Evolutionary conservation across 768 basidiomycete species (phyloP).

Genomic region (Gyrodon lividus): DNA sequence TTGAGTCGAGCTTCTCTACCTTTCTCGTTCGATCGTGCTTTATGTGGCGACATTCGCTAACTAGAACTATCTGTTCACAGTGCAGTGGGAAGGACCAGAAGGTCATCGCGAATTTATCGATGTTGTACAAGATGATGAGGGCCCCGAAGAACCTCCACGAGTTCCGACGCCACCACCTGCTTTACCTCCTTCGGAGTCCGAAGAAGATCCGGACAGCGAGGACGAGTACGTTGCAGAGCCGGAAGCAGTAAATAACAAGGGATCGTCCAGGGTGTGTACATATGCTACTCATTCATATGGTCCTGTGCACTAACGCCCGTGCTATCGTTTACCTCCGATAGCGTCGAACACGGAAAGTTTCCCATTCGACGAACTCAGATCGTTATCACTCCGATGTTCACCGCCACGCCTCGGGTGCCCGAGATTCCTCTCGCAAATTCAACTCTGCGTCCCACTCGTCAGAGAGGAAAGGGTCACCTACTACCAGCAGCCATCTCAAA

Average conservation of each 20-base stretch:
- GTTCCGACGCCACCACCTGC: slow-evolving; percentile 32
- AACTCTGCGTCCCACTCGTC: slow-evolving; percentile 17
- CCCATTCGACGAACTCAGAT: slow-evolving; percentile 44
- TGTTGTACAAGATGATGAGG: slow-evolving; percentile 19
- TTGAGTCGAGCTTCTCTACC: slow-evolving; percentile 8
- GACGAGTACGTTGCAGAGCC: slow-evolving; percentile 68
- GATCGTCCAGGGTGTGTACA: slow-evolving; percentile 44
- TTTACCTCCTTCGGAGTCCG: slow-evolving; percentile 44
- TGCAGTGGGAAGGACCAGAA: slow-evolving; percentile 71
- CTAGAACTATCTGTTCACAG: slow-evolving; percentile 40
- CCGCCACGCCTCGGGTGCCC: slow-evolving; percentile 9
- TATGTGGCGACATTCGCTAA: slow-evolving; percentile 25
- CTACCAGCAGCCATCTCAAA: slow-evolving; percentile 38
- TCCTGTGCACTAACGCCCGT: slow-evolving; percentile 10
- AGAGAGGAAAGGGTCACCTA: slow-evolving; percentile 23
- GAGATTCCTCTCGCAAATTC: slow-evolving; percentile 14
- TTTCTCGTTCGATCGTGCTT: slow-evolving; percentile 15
- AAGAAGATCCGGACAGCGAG: slow-evolving; percentile 53
- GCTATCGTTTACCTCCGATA: slow-evolving; percentile 23
- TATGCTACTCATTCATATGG: slow-evolving; percentile 4
- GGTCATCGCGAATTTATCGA: slow-evolving; percentile 47
- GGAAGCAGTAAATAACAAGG: slow-evolving; percentile 33
- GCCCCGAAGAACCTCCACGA: slow-evolving; percentile 13
- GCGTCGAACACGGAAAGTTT: slow-evolving; percentile 44
- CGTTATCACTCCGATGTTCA: slow-evolving; percentile 31